Evolutionary conservation across 2,329 filamentous ascomycete species (phyloP).

Genomic region (Alternaria sp.): DNA sequence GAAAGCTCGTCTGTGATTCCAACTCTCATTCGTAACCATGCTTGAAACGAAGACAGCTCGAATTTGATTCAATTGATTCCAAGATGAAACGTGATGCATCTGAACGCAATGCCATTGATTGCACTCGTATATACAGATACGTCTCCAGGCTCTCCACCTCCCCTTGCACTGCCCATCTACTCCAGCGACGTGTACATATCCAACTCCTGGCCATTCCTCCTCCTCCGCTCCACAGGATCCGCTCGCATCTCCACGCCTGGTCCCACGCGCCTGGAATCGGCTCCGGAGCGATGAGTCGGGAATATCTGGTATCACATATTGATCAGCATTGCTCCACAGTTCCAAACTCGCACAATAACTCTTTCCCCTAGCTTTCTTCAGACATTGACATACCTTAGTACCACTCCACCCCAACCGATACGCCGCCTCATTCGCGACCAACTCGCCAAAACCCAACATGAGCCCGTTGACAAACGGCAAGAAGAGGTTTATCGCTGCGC

Average conservation of each 20-base stretch:
- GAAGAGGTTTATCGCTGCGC: slow-evolving; percentile 93
- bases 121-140: not conserved
- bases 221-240: slow-evolving; percentile 63
- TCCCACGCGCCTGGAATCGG: slow-evolving; percentile 69
- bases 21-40: not conserved
- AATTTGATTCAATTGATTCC: not conserved
- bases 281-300: slow-evolving; percentile 60
- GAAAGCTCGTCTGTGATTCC: not conserved
- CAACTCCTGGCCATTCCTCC: slow-evolving; percentile 61
- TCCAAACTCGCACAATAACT: no score
- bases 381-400: slow-evolving; percentile 77
- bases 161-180: slow-evolving; percentile 43
- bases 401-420: slow-evolving; percentile 92
- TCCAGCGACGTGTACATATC: slow-evolving; percentile 73
- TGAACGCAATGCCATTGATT: not conserved
- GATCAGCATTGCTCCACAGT: no score
- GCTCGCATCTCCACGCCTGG: slow-evolving; percentile 84
- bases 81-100: not conserved
- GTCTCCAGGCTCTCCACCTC: not conserved
- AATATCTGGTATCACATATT: slow-evolving; percentile 56
- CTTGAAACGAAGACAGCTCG: not conserved
- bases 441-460: slow-evolving; percentile 96
- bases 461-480: slow-evolving; percentile 96
- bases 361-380: not conserved
- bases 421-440: slow-evolving; percentile 95